Base-by-base conservation (phyloP, 139 green algal species). In the Pseudopediastrum boryanum region DNA sequence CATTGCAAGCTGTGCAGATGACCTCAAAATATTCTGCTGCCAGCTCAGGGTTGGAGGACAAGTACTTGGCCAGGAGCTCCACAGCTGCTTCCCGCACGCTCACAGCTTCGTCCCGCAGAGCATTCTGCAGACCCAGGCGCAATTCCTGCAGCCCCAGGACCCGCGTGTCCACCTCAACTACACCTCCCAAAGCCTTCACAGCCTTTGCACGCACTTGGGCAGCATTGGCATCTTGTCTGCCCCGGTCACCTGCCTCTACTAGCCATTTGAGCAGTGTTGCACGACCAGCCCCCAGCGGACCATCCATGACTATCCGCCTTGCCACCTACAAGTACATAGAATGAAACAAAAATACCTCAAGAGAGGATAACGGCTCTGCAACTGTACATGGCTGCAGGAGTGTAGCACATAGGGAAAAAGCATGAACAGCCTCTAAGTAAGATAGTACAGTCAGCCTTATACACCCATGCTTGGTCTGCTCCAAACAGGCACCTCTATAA, bases 81-180 rank as follows among this genome's bases (percentile, higher is more conserved):
- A 98, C 80, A 7, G 91, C 90, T 35, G 94, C 94, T 70, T 98
- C 92, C 1, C 94, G 85, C 43, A 98, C 94, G 8, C 81, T 88
- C 16, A 94, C 86, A n/a, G 90, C 84, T 46, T 97, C 92, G 83
- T 98, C 94, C 64, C 84, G 59, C 43, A 95, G 82, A 10, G 90
- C 78, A 12, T 48, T 54, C 9, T 87, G 85, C 58, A 77, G 50
- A 38, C 68, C 52, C 51, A 50, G 48, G 50, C 92, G 86, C 27
- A 98, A 87, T 0, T 86, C 77, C 1, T 75, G 23, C 59, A 87
- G 31, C 3, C 56, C 59, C 35, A 97, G 84, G 48, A 96, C 71
- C 1, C 77, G 62, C 13, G 89, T 67, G 52, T 97, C 91, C 19
- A 78, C 84, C 66, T 93, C 82, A 1, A 93, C 86, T 29, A 90